Evolutionary conservation across 768 basidiomycete genomes (phyloP).

Genomic region (Suillus luteus): DNA sequence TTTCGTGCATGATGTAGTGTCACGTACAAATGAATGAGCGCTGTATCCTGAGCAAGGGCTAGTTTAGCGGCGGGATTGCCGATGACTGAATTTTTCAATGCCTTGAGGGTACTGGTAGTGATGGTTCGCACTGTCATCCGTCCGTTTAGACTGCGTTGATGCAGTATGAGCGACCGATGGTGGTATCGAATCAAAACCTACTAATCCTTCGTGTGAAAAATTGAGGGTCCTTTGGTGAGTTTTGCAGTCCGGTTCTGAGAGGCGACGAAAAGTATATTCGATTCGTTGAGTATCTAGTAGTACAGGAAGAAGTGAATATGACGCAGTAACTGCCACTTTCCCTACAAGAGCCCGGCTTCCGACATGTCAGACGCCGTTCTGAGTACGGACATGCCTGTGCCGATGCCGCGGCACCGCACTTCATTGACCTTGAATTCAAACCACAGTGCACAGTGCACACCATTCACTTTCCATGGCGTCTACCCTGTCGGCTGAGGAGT

Average conservation of each 20-base stretch:
- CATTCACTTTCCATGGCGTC: conserved; percentile 2
- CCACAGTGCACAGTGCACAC: not conserved
- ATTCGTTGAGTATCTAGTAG: too few species aligned
- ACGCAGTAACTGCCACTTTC: not conserved
- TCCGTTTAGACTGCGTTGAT: not conserved
- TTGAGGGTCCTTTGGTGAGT: too few species aligned
- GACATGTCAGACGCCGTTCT: not conserved
- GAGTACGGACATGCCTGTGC: not conserved
- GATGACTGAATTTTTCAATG: conserved; percentile 74
- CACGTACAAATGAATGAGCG: conserved; percentile 57
- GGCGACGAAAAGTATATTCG: too few species aligned
- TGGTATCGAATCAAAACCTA: conserved; percentile 4
- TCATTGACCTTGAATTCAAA: not conserved
- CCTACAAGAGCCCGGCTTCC: conserved; percentile 7
- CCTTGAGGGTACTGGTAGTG: conserved; percentile 48
- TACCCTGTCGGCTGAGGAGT: not conserved
- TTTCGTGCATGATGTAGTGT: not conserved
- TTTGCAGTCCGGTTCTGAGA: too few species aligned
- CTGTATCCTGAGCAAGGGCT: conserved; percentile 54
- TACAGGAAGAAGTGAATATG: too few species aligned
- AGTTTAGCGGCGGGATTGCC: conserved; percentile 77
- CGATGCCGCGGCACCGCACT: not conserved
- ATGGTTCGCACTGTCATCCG: conserved; percentile 35
- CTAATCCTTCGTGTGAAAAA: not conserved
- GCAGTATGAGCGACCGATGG: not conserved